A percentile compares a stretch with the other conserved stretches of the same genome.
Evolutionary conservation across 495 filamentous ascomycete genomes (phyloP).

Genomic region (Trichoderma virens): DNA sequence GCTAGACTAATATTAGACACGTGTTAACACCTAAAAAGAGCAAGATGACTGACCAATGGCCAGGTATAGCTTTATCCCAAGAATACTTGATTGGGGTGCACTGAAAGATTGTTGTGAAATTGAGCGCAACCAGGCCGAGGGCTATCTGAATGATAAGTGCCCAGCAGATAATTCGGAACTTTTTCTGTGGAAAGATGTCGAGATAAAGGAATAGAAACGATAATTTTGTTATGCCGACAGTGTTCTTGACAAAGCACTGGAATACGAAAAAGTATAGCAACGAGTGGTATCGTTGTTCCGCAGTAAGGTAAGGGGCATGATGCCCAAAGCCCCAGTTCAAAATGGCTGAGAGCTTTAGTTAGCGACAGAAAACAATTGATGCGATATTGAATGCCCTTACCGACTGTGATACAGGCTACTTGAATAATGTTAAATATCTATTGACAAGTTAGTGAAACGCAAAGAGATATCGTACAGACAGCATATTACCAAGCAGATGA

Average conservation of each 20-base stretch:
- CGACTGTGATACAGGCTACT: background rate
- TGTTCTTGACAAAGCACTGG: background rate
- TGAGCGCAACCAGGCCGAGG: background rate
- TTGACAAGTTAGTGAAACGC: background rate
- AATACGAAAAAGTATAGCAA: background rate
- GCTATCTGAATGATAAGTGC: background rate
- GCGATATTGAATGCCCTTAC: background rate
- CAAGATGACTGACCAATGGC: background rate
- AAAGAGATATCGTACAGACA: too few species aligned
- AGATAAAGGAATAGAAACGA: conserved; percentile 2
- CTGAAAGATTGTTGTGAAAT: background rate
- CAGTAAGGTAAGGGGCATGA: background rate
- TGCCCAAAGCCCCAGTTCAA: background rate
- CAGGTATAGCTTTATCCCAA: background rate
- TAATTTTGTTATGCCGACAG: background rate
- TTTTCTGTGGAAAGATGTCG: background rate
- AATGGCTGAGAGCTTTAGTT: background rate
- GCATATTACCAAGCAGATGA: background rate
- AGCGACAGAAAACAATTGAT: background rate
- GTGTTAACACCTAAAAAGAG: too few species aligned
- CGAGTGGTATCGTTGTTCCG: background rate
- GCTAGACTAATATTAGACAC: background rate
- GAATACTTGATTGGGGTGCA: background rate
- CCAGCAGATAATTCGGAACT: background rate
- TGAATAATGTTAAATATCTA: conserved; percentile 1